Conservation (phyloP, 2,329 filamentous ascomycete species). For the Fusarium phyllophilum region DNA sequence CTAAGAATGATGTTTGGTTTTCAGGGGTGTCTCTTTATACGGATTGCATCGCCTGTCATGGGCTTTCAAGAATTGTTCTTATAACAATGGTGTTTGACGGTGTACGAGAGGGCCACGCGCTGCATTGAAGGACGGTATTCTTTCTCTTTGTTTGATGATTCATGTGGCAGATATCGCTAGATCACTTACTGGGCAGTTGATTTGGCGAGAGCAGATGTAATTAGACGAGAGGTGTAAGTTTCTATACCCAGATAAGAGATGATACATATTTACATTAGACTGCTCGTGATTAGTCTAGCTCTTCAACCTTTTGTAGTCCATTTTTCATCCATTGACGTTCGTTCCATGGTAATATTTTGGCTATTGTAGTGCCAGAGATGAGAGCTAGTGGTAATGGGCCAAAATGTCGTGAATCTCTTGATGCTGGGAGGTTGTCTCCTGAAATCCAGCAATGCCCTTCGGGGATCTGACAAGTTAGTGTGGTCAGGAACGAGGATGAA, state of each 20-base stretch:
- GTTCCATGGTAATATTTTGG: constrained; percentile 64
- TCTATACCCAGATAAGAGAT: constrained; percentile 44
- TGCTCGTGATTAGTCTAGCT: constrained; percentile 23
- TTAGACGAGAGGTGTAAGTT: constrained; percentile 48
- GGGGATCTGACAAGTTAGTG: constrained; percentile 71
- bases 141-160: constrained; percentile 48
- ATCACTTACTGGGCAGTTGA: constrained; percentile 32
- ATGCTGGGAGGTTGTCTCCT: constrained; percentile 87
- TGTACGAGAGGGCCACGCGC: constrained; percentile 16
- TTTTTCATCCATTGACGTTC: constrained; percentile 63
- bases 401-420: constrained; percentile 86
- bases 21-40: constrained; percentile 34
- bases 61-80: constrained; percentile 29
- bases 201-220: constrained; percentile 46
- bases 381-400: constrained; percentile 88
- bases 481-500: background rate
- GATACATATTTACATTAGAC: constrained; percentile 36
- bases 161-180: constrained; percentile 44
- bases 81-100: constrained; percentile 30
- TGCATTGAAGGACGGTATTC: constrained; percentile 29
- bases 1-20: constrained; percentile 43
- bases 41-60: constrained; percentile 33
- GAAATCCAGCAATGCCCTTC: constrained; percentile 91
- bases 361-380: constrained; percentile 83
- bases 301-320: constrained; percentile 50